Evolutionary conservation across 2,329 filamentous ascomycete species (phyloP).

Genomic region (Fusarium chaquense): DNA sequence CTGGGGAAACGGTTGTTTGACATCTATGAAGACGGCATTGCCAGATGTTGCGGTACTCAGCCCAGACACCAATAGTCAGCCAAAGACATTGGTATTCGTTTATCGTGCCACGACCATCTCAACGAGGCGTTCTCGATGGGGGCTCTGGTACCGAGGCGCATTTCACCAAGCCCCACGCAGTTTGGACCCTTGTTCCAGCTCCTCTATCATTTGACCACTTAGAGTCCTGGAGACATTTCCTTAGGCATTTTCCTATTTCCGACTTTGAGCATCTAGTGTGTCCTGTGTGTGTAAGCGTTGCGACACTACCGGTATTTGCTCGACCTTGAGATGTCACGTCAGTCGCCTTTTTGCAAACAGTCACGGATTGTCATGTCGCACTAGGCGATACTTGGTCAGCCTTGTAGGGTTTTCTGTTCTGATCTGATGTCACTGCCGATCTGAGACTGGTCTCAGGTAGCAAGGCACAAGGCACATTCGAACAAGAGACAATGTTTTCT

Average conservation of each 20-base stretch:
- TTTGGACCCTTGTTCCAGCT: conserved; percentile 42
- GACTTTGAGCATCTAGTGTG: conserved; percentile 19
- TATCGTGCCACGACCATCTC: conserved; percentile 26
- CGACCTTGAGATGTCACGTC: conserved; percentile 22
- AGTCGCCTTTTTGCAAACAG: conserved; percentile 5
- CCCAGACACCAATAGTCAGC: neutral
- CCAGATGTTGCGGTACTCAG: conserved; percentile 24
- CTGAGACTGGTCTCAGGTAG: conserved; percentile 38
- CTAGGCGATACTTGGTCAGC: conserved; percentile 34
- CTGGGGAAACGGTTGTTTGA: conserved; percentile 34
- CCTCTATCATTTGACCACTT: conserved; percentile 37
- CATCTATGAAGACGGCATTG: conserved; percentile 7
- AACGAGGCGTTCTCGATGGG: conserved; percentile 47
- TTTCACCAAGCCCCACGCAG: conserved; percentile 44
- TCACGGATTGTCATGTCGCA: conserved; percentile 1
- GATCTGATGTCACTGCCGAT: conserved; percentile 40
- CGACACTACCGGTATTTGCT: conserved; percentile 34
- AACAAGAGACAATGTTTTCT: conserved; percentile 7
- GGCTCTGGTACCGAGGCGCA: conserved; percentile 45
- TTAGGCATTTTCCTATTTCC: conserved; percentile 43
- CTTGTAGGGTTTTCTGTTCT: conserved; percentile 41
- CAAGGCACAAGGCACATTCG: conserved; percentile 33
- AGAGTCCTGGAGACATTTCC: conserved; percentile 25
- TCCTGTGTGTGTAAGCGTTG: neutral
- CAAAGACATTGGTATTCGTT: conserved; percentile 23